Evolutionary conservation across 345 rosid genomes (phyloP), one percentile per base, ranked within the genome.

Genomic region (Dipteronia dyeriana): DNA sequence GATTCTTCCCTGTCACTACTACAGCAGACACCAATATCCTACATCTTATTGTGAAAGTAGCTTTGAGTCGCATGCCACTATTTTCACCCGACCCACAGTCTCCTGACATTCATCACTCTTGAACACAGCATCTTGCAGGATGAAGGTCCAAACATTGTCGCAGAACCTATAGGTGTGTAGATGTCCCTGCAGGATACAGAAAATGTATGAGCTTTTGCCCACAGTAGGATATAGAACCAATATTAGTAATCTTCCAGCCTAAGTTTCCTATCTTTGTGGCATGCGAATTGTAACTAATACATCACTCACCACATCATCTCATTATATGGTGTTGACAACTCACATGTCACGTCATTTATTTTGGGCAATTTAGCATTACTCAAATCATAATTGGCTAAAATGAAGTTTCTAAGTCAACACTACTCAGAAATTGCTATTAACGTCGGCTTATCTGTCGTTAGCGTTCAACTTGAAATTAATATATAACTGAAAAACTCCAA

Each of bases 71-170:
- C 99, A 96, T 23, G 98, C 99, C 25, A 96, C 97, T 78, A 96
- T 96, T 86, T 96, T 96, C 76, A 96, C 98, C 56, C 86, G 89
- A 59, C 92, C 82, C 6, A 97, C 97, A 65, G 3, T 70, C 89
- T 97, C 97, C 67, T 25, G 86, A 20, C 79, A 26, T 0, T 92
- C 99, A 8, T 97, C 97, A 25, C 43, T 80, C 88, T 94, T 94
- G 82, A 97, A 94, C 76, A 31, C 0, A 0, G 94, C 97, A 63
- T 86, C 78, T 79, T 90, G 97, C 77, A 97, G 83, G 82, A 97
- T 94, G 88, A 97, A 97, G 62, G 99, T 97, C 99, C 99, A 97
- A 17, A 97, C 97, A 41, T 92, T 92, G 95, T 97, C 99, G 77
- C 99, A 94, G 89, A 94, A 96, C 84, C 99, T 90, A 84, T 96